Evolutionary conservation across 257 asterid genomes (phyloP).

Genomic region (Solanum commersonii): DNA sequence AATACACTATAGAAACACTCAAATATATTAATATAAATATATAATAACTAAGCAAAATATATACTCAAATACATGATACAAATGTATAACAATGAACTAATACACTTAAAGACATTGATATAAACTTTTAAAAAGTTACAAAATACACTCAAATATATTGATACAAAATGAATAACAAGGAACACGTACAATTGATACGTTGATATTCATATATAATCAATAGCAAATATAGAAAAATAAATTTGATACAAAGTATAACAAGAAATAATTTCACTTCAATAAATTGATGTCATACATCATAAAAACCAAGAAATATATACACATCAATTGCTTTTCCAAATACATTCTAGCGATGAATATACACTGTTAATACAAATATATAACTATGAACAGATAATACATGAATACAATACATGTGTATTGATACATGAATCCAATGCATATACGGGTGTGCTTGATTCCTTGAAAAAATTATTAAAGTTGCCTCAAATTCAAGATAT

Average conservation of each 20-base stretch:
- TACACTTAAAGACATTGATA: no score
- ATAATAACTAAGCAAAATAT: no score
- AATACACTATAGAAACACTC: no score
- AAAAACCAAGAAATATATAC: not conserved
- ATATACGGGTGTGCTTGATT: not conserved
- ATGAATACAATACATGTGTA: no score
- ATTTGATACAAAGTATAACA: not conserved
- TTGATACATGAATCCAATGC: no score
- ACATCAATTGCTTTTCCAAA: not conserved
- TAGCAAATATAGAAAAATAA: not conserved
- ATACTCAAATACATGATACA: not conserved
- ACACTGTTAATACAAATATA: not conserved
- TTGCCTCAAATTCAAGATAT: not conserved
- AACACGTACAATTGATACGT: not conserved
- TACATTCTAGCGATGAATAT: not conserved
- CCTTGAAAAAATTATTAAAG: not conserved
- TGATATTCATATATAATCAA: not conserved
- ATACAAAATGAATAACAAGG: no score
- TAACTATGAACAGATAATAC: not conserved
- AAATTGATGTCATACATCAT: not conserved
- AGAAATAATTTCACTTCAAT: not conserved
- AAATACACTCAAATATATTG: no score
- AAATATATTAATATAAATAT: no score
- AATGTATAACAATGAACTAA: not conserved
- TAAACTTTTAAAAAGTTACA: no score